Percentiles rank a stretch among this genome's conserved stretches.
These are phyloP conservation scores for Dactylonectria macrodidyma DNA, from an alignment of 2,329 filamentous ascomycete genomes.

Conservation along the genomic window DNA sequence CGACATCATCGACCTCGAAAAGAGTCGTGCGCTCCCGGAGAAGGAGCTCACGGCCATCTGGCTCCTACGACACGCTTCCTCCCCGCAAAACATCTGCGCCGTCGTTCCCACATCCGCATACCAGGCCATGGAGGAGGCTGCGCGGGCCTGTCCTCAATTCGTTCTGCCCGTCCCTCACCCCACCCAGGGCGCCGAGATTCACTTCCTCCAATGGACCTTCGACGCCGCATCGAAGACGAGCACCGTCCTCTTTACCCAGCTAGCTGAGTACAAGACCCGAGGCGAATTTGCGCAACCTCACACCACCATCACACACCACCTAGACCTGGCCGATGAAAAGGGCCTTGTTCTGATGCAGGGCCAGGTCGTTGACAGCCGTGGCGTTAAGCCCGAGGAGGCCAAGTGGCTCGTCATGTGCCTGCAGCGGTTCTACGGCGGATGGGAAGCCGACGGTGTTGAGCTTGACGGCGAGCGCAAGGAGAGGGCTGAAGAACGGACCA, in stretches of 20 bases:
- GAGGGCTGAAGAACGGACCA: conserved; percentile 74
- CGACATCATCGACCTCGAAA: conserved; percentile 81
- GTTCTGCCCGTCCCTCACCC: conserved; percentile 86
- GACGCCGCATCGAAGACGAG: conserved; percentile 75
- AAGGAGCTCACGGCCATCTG: conserved; percentile 91
- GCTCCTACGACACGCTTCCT: conserved; percentile 86
- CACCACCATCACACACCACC: conserved; percentile 93
- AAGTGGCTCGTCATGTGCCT: conserved; percentile 92
- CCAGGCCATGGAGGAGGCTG: conserved; percentile 77
- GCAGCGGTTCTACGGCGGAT: conserved; percentile 90
- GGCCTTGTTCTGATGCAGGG: conserved; percentile 91
- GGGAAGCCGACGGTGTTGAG: conserved; percentile 62
- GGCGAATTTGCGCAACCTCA: conserved; percentile 93
- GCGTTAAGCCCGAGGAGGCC: conserved; percentile 85
- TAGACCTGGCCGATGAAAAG: conserved; percentile 81
- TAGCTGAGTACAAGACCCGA: conserved; percentile 92
- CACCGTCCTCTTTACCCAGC: conserved; percentile 91
- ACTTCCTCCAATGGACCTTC: conserved; percentile 97
- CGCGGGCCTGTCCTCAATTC: conserved; percentile 86
- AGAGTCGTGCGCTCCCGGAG: conserved; percentile 78
- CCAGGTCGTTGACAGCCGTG: conserved; percentile 80
- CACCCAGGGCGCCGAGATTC: conserved; percentile 85
- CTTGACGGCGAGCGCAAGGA: conserved; percentile 62
- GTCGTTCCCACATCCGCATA: conserved; percentile 83
- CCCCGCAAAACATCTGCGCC: conserved; percentile 85